These are phyloP conservation scores for Phialophora tarda DNA, from an alignment of 2,329 filamentous ascomycete species.

Conservation along the genomic window DNA sequence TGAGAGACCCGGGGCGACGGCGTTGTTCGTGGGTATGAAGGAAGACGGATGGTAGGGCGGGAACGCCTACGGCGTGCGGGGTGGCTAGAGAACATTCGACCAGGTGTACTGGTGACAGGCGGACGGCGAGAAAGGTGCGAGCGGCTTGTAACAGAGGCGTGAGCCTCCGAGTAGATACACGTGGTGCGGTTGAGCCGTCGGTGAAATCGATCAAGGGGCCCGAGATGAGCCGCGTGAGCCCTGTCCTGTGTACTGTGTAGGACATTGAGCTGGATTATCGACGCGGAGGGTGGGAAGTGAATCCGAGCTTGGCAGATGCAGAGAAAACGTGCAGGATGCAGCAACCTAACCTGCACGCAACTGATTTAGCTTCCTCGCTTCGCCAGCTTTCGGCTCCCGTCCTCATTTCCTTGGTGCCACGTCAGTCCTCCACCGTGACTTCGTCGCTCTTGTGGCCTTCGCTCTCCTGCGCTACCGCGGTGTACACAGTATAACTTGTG, in stretches of 20 bases:
- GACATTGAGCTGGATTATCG: neutral
- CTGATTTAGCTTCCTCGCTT: constrained; percentile 17
- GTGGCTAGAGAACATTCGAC: neutral
- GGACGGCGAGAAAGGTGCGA: neutral
- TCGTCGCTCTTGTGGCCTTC: neutral
- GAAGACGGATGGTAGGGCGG: too few relatives aligned
- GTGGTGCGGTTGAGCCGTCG: neutral
- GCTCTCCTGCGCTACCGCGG: too few relatives aligned
- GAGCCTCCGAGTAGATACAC: neutral
- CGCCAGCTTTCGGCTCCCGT: constrained; percentile 12
- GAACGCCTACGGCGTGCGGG: neutral
- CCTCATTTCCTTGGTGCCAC: constrained; percentile 23
- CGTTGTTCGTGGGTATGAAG: neutral
- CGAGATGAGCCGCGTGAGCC: neutral
- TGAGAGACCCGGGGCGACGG: neutral
- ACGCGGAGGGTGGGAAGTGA: neutral
- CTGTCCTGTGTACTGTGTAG: neutral
- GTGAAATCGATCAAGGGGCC: neutral
- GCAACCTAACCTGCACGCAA: constrained; percentile 7
- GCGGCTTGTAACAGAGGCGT: neutral
- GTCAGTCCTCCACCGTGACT: constrained; percentile 19
- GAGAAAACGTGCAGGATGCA: constrained; percentile 6
- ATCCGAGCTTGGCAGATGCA: constrained; percentile 1
- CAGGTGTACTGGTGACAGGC: neutral
- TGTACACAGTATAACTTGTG: neutral